Base-by-base conservation (phyloP, 2,329 filamentous ascomycete species). In the Coleophoma eucalyptorum region DNA sequence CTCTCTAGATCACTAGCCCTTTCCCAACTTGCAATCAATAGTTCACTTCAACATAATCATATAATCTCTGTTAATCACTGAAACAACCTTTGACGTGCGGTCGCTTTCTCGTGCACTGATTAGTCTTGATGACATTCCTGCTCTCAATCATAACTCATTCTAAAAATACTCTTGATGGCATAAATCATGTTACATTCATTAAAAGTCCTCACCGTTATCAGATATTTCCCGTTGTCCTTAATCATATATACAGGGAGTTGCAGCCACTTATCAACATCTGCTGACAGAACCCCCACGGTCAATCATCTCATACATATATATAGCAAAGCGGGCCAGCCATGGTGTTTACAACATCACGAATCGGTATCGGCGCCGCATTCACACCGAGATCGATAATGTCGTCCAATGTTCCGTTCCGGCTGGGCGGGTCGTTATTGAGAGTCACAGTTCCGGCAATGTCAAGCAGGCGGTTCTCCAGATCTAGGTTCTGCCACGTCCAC, bases 401-500 rank as follows among this genome's bases (percentile, higher is more conserved):
- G 18, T 72, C 65, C 4, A 76, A 63, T 2, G 69, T 73, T 2
- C 70, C 71, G 50, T 76, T 70, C 13, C 66, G 64, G 43, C 68
- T 72, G 0, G 67, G 66, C 0, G 72, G 71, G 33, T 57, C 59
- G 53, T 76, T 68, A 53, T 70, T 63, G 56, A 73, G 57, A 0
- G 72, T 74, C 47, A 72, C 69, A 1, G 73, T 76, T 5, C 69
- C 67, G 64, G 65, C 55, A 35, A 65, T 56, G n/a, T 55, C 58
- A 20, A 58, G 50, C 34, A 52, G 44, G 11, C 62, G 52, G 54
- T 41, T 68, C 62, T 40, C 63, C 62, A 62, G 68, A 55, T 76
- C 68, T 16, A 73, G 67, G 49, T 72, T 74, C 62, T 76, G 73
- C 73, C 74, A 77, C 55, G 76, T 71, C 60, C 72, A 76, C 61